Percentiles rank a stretch among this genome's conserved stretches.
These are phyloP conservation scores for Withania somnifera DNA, from an alignment of 305 asterid species.

Conservation along the genomic window DNA sequence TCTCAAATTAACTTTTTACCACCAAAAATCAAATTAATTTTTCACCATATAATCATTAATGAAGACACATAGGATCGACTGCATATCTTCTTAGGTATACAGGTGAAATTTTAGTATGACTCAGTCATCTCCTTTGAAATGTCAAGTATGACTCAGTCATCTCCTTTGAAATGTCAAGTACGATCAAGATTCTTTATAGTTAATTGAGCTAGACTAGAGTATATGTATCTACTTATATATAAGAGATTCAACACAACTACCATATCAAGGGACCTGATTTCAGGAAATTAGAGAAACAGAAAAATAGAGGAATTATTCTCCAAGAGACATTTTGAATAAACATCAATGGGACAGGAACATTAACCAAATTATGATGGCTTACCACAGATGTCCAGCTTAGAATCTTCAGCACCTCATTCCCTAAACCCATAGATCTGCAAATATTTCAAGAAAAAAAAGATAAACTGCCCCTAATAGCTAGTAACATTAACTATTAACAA, in stretches of 20 bases:
- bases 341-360: background rate
- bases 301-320: background rate
- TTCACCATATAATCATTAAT: background rate
- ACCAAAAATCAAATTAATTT: background rate
- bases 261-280: background rate
- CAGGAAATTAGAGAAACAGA: background rate
- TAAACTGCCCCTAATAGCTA: no score
- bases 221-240: background rate
- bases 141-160: background rate
- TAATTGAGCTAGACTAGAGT: background rate
- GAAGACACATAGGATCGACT: background rate
- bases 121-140: background rate
- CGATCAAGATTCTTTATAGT: background rate
- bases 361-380: conserved; percentile 12
- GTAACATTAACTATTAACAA: background rate
- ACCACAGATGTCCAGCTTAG: conserved; percentile 33
- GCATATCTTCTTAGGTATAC: background rate
- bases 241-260: background rate
- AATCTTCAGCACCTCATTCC: conserved; percentile 41
- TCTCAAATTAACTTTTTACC: background rate
- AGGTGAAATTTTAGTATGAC: background rate
- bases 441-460: background rate
- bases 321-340: background rate
- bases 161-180: background rate
- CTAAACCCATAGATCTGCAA: conserved; percentile 46